A percentile compares a stretch with the other conserved stretches of the same genome.
These are phyloP conservation scores for Eimeria sp. DNA, from an alignment of 169 alveolate species.

Conservation along the genomic window DNA sequence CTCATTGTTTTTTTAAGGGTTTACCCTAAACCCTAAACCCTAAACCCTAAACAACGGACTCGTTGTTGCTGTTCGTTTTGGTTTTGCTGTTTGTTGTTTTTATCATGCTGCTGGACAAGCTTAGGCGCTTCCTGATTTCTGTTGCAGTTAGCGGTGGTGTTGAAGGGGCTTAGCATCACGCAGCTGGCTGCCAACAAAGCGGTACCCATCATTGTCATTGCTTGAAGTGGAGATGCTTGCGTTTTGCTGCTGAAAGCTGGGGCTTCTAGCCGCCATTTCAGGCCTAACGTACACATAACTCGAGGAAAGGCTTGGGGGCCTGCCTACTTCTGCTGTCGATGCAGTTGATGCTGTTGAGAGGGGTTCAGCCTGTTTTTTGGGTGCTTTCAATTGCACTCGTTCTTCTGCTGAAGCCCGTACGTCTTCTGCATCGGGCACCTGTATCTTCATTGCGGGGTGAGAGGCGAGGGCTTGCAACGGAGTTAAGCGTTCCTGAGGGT, in stretches of 20 bases:
- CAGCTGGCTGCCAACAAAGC: neutral
- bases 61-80: neutral
- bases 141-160: neutral
- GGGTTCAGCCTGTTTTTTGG: neutral
- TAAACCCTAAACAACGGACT: neutral
- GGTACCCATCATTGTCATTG: neutral
- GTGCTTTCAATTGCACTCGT: neutral
- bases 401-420: neutral
- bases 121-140: neutral
- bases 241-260: slow-evolving; percentile 7
- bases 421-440: neutral
- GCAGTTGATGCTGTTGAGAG: slow-evolving; percentile 2
- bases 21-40: neutral
- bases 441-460: slow-evolving; percentile 33
- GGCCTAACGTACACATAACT: slow-evolving; percentile 15
- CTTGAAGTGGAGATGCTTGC: neutral
- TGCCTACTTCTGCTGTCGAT: neutral
- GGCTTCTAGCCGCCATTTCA: neutral
- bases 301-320: slow-evolving; percentile 28
- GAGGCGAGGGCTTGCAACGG: slow-evolving; percentile 28
- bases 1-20: neutral
- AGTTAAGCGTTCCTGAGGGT: slow-evolving; percentile 20
- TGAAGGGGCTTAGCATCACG: neutral
- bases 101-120: neutral
- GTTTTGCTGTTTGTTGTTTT: neutral